phyloP scores from a whole-genome alignment of 2,329 filamentous ascomycete species.

The Lecanosticta acicola region DNA sequence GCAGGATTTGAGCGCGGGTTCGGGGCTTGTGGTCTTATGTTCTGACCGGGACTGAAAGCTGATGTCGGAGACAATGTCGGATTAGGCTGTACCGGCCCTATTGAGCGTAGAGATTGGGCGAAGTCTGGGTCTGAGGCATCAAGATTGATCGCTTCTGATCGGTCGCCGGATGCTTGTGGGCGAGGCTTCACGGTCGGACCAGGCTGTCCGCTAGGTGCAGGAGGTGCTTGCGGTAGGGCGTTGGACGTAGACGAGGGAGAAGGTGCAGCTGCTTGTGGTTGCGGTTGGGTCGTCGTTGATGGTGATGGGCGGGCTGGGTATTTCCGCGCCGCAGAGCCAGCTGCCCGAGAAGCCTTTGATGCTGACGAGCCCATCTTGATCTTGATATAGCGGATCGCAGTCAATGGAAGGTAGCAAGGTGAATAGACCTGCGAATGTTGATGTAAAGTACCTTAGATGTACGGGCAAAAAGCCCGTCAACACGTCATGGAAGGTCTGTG shows the following conservation, averaged over 20 bases:
- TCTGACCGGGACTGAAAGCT: conserved; percentile 40
- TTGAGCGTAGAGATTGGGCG: conserved; percentile 71
- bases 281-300: conserved; percentile 18
- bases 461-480: too few relatives aligned
- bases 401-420: neutral
- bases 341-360: conserved; percentile 51
- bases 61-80: conserved; percentile 53
- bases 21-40: conserved; percentile 26
- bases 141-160: conserved; percentile 50
- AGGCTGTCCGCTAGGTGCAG: conserved; percentile 28
- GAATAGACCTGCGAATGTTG: neutral
- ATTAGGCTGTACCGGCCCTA: conserved; percentile 55
- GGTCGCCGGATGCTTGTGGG: conserved; percentile 34
- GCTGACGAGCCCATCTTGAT: conserved; percentile 51
- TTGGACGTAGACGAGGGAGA: conserved; percentile 26
- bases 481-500: too few relatives aligned
- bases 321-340: conserved; percentile 48
- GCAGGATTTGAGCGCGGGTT: conserved; percentile 48
- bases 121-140: conserved; percentile 59
- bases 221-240: conserved; percentile 22
- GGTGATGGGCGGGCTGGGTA: conserved; percentile 46
- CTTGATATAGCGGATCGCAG: too few relatives aligned
- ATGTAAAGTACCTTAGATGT: too few relatives aligned
- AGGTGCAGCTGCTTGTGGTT: conserved; percentile 23
- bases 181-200: conserved; percentile 40